Conservation (phyloP, 768 basidiomycete genomes). For the Artomyces pyxidatus region DNA sequence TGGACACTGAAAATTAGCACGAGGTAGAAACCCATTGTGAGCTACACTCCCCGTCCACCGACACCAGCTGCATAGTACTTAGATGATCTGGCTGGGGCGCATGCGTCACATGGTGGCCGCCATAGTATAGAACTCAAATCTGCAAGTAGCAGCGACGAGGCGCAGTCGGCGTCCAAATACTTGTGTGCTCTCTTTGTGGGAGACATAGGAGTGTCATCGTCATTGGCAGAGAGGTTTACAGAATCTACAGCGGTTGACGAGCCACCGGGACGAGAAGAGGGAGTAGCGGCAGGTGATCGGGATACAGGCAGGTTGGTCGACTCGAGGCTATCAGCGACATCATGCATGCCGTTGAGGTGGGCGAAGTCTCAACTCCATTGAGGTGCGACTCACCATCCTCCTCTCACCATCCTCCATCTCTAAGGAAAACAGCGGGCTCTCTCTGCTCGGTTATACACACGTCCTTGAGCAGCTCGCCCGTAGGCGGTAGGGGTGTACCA, state of each 20-base stretch:
- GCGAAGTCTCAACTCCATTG: slow-evolving; percentile 10
- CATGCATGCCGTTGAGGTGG: slow-evolving; percentile 11
- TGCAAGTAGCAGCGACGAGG: slow-evolving; percentile 57
- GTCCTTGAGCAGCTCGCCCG: slow-evolving; percentile 40
- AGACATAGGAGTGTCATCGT: slow-evolving; percentile 60
- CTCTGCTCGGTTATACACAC: slow-evolving; percentile 47
- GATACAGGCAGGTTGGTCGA: slow-evolving; percentile 18
- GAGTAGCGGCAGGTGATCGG: slow-evolving; percentile 17
- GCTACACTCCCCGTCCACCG: no score
- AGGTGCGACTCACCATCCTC: slow-evolving; percentile 12
- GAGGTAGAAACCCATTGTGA: no score
- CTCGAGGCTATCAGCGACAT: slow-evolving; percentile 4
- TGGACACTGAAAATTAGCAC: no score
- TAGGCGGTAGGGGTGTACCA: slow-evolving; percentile 39
- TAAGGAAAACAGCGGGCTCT: slow-evolving; percentile 1
- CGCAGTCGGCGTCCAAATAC: slow-evolving; percentile 68
- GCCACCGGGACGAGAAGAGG: slow-evolving; percentile 22
- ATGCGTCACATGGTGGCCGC: no score
- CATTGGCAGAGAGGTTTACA: slow-evolving; percentile 21
- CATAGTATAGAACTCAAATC: no score
- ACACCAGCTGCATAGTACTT: no score
- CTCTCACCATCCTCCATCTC: slow-evolving; percentile 1
- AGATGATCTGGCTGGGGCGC: no score
- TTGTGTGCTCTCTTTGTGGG: slow-evolving; percentile 77
- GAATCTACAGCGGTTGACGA: slow-evolving; percentile 26